Conservation (phyloP, 2,329 filamentous ascomycete genomes). For the Chrysosporium keratinophilum region DNA sequence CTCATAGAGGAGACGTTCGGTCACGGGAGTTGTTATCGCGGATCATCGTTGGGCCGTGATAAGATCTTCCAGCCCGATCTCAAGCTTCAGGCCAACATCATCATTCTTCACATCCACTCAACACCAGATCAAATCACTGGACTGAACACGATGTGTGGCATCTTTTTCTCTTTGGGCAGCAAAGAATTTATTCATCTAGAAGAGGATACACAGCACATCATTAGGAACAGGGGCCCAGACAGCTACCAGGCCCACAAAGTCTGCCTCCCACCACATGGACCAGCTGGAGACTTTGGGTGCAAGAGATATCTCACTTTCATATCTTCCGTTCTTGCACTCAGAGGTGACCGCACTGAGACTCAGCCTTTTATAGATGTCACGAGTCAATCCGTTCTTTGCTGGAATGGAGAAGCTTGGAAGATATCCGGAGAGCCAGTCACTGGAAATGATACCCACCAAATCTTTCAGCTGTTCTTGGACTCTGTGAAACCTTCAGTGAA, state of each 20-base stretch:
- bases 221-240: slow-evolving; percentile 38
- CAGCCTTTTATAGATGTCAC: slow-evolving; percentile 59
- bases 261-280: slow-evolving; percentile 13
- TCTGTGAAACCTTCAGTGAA: slow-evolving; percentile 24
- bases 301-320: slow-evolving; percentile 44
- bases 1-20: neutral
- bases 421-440: slow-evolving; percentile 47
- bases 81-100: too few species aligned
- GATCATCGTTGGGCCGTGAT: slow-evolving; percentile 2
- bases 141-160: slow-evolving; percentile 37
- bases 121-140: neutral
- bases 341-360: slow-evolving; percentile 57
- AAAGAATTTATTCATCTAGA: slow-evolving; percentile 23
- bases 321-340: slow-evolving; percentile 83
- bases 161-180: slow-evolving; percentile 42
- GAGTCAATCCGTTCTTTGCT: slow-evolving; percentile 65
- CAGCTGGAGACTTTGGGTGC: neutral
- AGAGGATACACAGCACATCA: slow-evolving; percentile 26
- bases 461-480: slow-evolving; percentile 52
- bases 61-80: neutral
- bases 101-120: too few species aligned
- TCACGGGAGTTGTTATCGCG: slow-evolving; percentile 4
- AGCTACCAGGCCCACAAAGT: slow-evolving; percentile 29
- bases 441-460: slow-evolving; percentile 66
- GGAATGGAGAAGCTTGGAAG: slow-evolving; percentile 96